Percentiles rank a stretch among this genome's conserved stretches.
Conservation (phyloP, 1,284 basidiomycete genomes). For the Leccinum solheimii region DNA sequence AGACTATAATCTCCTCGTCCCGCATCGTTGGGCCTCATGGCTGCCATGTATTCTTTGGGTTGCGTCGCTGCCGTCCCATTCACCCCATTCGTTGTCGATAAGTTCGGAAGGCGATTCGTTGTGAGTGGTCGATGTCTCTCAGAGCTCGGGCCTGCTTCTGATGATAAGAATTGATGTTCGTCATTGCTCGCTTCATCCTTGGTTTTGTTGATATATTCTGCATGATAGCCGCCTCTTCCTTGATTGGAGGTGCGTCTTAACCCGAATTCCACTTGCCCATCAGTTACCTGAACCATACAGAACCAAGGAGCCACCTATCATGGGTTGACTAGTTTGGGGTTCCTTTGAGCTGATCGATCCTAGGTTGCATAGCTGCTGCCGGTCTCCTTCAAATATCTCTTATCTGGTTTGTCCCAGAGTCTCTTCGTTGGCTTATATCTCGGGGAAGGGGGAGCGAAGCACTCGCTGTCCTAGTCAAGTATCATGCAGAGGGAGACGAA, state of each 20-base stretch:
- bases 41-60: no score
- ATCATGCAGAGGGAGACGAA: background rate
- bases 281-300: background rate
- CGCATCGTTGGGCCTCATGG: no score
- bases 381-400: background rate
- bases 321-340: background rate
- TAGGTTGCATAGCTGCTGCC: background rate
- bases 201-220: no score
- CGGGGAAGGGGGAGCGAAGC: background rate
- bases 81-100: no score
- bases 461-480: background rate
- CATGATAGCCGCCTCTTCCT: background rate
- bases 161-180: no score
- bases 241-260: background rate
- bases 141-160: no score
- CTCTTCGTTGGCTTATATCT: background rate
- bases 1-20: no score
- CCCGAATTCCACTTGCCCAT: background rate
- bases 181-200: no score
- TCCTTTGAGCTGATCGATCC: background rate
- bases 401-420: background rate
- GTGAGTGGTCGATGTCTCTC: no score
- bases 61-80: no score
- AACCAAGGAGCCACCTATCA: background rate
- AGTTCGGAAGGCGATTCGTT: no score